Evolutionary conservation across 1,284 basidiomycete species (phyloP).

Genomic region (Ceratobasidium sp.): DNA sequence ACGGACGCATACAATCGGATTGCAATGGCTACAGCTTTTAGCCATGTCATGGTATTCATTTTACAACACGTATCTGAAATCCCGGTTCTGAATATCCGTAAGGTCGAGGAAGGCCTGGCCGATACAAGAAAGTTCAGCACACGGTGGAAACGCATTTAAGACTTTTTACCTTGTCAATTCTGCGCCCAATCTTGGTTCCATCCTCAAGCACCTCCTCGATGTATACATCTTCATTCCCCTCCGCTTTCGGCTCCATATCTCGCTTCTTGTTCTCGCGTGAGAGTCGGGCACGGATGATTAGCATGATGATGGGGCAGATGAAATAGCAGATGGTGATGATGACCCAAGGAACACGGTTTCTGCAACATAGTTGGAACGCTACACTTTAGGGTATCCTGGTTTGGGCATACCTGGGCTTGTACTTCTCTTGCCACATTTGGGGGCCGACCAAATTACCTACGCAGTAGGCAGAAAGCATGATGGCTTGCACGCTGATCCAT

Average conservation of each 20-base stretch:
- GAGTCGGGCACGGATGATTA: conserved; percentile 46
- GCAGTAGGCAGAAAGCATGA: conserved; percentile 41
- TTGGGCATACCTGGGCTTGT: conserved; percentile 29
- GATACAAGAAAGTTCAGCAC: background rate
- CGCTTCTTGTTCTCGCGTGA: conserved; percentile 49
- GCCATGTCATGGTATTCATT: background rate
- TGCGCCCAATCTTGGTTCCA: conserved; percentile 38
- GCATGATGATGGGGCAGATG: conserved; percentile 44
- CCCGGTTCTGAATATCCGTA: conserved; percentile 49
- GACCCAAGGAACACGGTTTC: conserved; percentile 40
- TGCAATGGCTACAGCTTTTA: background rate
- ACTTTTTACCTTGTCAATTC: conserved; percentile 42
- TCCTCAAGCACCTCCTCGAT: conserved; percentile 47
- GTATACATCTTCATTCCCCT: conserved; percentile 48
- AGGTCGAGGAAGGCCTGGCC: conserved; percentile 47
- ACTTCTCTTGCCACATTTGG: conserved; percentile 40
- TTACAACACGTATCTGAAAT: conserved; percentile 49
- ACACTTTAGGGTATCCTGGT: background rate
- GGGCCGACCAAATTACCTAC: conserved; percentile 39
- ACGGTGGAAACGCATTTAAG: background rate
- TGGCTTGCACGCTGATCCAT: conserved; percentile 23
- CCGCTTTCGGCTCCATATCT: conserved; percentile 45
- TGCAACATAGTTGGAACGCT: background rate
- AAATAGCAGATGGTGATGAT: conserved; percentile 39
- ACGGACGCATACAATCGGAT: background rate